Conservation (phyloP, 805 yeast species). For the Candida tammaniensis region DNA sequence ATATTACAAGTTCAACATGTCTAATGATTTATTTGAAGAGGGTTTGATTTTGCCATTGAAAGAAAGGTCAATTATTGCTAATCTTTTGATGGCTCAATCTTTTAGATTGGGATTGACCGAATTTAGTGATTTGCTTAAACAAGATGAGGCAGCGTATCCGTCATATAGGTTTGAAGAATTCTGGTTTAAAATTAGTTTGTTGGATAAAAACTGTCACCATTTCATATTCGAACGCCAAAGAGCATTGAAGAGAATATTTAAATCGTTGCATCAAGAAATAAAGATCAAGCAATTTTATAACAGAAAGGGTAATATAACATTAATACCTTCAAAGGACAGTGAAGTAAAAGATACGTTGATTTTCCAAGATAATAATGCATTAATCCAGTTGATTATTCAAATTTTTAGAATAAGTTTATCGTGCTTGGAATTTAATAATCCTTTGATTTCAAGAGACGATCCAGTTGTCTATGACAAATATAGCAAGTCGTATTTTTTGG, state of each 20-base stretch:
- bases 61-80: conserved; percentile 11
- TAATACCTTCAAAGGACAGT: not conserved
- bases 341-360: conserved; percentile 4
- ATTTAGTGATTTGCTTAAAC: conserved; percentile 5
- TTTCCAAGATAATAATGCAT: conserved; percentile 1
- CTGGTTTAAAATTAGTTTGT: conserved; percentile 18
- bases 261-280: conserved; percentile 6
- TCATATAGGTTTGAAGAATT: conserved; percentile 12
- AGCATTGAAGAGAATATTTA: conserved; percentile 5
- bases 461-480: conserved; percentile 8
- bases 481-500: conserved; percentile 8
- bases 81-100: conserved; percentile 16
- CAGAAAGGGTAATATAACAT: not conserved
- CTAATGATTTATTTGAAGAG: not conserved
- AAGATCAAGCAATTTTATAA: conserved; percentile 9
- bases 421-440: conserved; percentile 8
- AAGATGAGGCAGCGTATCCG: not conserved
- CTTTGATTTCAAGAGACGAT: conserved; percentile 3
- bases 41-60: conserved; percentile 1
- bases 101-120: conserved; percentile 14
- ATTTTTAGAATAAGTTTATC: conserved; percentile 5
- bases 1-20: not conserved
- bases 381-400: conserved; percentile 5
- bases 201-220: conserved; percentile 15
- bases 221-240: conserved; percentile 7